Percentiles rank a stretch among this genome's conserved stretches.
Conservation (phyloP, 306 rosid species). For the Lathyrus aphaca region DNA sequence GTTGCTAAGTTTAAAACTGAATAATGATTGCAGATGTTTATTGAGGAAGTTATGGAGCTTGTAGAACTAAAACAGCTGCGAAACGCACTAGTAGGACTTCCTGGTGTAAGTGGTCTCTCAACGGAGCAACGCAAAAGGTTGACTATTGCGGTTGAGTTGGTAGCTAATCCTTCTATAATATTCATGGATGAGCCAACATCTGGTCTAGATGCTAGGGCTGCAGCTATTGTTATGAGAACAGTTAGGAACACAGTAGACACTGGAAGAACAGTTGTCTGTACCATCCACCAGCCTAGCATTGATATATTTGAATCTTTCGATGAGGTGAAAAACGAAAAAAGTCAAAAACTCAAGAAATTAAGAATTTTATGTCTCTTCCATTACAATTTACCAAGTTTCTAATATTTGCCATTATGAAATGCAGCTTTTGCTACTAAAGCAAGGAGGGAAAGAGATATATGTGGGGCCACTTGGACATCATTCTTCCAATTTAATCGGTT, state of each 20-base stretch:
- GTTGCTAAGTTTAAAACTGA: background rate
- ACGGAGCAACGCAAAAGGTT: conserved; percentile 69
- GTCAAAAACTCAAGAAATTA: background rate
- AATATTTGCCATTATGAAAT: conserved; percentile 26
- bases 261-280: conserved; percentile 72
- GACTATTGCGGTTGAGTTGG: conserved; percentile 69
- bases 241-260: conserved; percentile 74
- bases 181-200: conserved; percentile 83
- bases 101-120: conserved; percentile 63
- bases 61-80: conserved; percentile 60
- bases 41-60: conserved; percentile 69
- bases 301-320: conserved; percentile 70
- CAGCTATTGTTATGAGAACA: conserved; percentile 69
- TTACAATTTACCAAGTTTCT: conserved; percentile 12
- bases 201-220: conserved; percentile 71
- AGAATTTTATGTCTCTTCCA: conserved; percentile 20
- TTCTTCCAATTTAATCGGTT: conserved; percentile 47
- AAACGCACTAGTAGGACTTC: conserved; percentile 61
- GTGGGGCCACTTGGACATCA: conserved; percentile 59
- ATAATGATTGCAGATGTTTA: conserved; percentile 53
- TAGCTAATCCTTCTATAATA: conserved; percentile 69
- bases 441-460: conserved; percentile 55
- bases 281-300: conserved; percentile 75
- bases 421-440: conserved; percentile 60
- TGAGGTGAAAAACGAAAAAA: conserved; percentile 47